These are phyloP conservation scores for Chytriomyces sp. DNA, from an alignment of 192 early-diverging fungal species.

Conservation along the genomic window DNA sequence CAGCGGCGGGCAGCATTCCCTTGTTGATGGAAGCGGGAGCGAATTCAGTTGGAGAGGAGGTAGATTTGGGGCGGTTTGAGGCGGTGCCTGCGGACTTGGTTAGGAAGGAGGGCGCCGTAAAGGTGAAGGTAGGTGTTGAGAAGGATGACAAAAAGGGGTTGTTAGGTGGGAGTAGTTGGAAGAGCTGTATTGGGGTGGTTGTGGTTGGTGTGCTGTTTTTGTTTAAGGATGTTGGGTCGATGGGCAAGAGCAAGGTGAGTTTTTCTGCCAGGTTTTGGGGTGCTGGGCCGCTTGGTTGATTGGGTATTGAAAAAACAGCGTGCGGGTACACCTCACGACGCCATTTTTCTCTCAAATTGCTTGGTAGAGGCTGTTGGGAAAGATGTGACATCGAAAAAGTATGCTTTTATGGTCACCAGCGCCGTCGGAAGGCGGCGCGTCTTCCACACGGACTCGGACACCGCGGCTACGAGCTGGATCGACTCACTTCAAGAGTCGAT, in stretches of 20 bases:
- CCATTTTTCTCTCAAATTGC: constrained; percentile 36
- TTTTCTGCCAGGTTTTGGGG: no score
- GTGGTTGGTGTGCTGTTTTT: constrained; percentile 54
- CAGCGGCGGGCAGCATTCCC: no score
- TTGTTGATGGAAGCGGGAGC: neutral
- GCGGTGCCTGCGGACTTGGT: constrained; percentile 50
- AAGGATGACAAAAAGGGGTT: neutral
- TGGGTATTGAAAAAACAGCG: constrained; percentile 10
- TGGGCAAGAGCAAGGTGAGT: constrained; percentile 20
- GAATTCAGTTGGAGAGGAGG: neutral
- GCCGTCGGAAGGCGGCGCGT: constrained; percentile 35
- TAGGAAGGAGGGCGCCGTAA: constrained; percentile 44
- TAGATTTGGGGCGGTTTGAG: constrained; percentile 34
- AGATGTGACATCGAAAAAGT: constrained; percentile 47
- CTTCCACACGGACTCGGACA: constrained; percentile 39
- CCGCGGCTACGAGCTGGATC: constrained; percentile 44
- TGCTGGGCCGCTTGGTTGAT: no score
- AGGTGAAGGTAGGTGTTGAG: constrained; percentile 42
- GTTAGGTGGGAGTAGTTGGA: constrained; percentile 40
- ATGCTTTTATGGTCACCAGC: constrained; percentile 32
- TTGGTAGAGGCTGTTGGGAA: constrained; percentile 42
- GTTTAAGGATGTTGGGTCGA: constrained; percentile 45
- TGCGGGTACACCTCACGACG: constrained; percentile 35
- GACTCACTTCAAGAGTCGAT: constrained; percentile 35
- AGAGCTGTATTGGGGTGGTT: constrained; percentile 38